Conservation (phyloP, 164 flowering plant genomes). For the Nymphaea thermarum region DNA sequence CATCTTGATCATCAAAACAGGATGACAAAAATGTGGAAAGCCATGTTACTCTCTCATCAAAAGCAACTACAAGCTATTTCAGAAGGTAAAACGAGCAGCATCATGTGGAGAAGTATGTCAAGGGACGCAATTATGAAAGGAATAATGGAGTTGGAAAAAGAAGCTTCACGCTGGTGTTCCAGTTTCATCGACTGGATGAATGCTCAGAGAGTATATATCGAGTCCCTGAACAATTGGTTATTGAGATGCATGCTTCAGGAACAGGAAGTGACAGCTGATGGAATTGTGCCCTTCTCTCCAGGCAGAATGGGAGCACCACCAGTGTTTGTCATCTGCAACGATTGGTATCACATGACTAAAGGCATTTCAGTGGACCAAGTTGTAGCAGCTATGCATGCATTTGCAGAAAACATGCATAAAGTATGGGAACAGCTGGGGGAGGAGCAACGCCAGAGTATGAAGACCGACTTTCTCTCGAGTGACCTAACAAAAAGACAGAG, state of each 20-base stretch:
- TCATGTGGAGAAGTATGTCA: constrained; percentile 48
- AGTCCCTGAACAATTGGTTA: constrained; percentile 83
- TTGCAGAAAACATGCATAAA: constrained; percentile 52
- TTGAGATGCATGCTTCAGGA: constrained; percentile 43
- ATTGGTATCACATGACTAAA: constrained; percentile 73
- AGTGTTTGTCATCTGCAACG: constrained; percentile 64
- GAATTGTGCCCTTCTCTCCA: constrained; percentile 84
- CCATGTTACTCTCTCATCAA: constrained; percentile 74
- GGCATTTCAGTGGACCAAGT: constrained; percentile 51
- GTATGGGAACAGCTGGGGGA: constrained; percentile 81
- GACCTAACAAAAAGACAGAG: constrained; percentile 55
- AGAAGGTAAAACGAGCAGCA: constrained; percentile 35
- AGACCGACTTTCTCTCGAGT: constrained; percentile 52
- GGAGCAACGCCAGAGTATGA: constrained; percentile 68
- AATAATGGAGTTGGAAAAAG: constrained; percentile 57
- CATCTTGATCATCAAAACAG: constrained; percentile 22
- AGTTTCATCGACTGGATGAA: constrained; percentile 58
- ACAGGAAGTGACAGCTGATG: constrained; percentile 78
- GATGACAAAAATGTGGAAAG: constrained; percentile 77
- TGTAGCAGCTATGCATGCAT: constrained; percentile 39
- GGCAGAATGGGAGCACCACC: constrained; percentile 78
- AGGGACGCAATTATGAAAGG: constrained; percentile 34
- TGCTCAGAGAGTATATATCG: constrained; percentile 54
- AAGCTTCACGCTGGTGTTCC: constrained; percentile 61
- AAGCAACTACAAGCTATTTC: constrained; percentile 81